Evolutionary conservation across 306 rosid species (phyloP).

Genomic region (Fragaria iinumae): DNA sequence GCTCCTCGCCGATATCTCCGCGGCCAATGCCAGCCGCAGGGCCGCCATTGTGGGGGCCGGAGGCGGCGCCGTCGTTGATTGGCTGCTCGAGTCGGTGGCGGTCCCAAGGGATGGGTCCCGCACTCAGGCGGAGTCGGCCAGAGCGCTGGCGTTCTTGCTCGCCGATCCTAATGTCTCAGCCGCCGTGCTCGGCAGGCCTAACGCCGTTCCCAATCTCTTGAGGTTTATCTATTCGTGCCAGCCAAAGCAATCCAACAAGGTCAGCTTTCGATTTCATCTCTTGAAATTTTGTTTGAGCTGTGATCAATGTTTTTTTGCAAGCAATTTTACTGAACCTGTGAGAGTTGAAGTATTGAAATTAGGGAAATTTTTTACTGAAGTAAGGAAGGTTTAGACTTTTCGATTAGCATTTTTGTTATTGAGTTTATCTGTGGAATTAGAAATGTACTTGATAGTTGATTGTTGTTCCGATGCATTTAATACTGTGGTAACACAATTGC

Average conservation of each 20-base stretch:
- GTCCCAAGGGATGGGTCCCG: constrained; percentile 59
- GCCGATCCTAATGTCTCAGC: constrained; percentile 84
- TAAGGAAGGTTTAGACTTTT: neutral
- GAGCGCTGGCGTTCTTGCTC: constrained; percentile 87
- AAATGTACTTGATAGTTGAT: constrained; percentile 4
- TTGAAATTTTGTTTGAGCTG: neutral
- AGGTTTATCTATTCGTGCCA: constrained; percentile 87
- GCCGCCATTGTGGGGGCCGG: constrained; percentile 88
- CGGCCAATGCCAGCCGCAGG: constrained; percentile 76
- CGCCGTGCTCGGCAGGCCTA: constrained; percentile 74
- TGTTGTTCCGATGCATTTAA: constrained; percentile 15
- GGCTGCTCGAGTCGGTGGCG: constrained; percentile 92
- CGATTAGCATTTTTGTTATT: neutral
- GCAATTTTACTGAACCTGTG: constrained; percentile 1
- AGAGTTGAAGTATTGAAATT: neutral
- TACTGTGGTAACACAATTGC: constrained; percentile 32
- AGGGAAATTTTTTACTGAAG: neutral
- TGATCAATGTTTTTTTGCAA: neutral
- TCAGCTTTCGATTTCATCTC: constrained; percentile 13
- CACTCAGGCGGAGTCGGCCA: constrained; percentile 88
- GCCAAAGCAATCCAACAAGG: constrained; percentile 78
- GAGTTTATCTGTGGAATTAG: neutral
- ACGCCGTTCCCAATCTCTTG: constrained; percentile 79
- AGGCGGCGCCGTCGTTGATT: constrained; percentile 88
- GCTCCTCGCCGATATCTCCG: constrained; percentile 77